Evolutionary conservation across 176 grass and related monocot species (phyloP), one percentile per base, ranked within the genome.

Genomic region (Puccinellia tenuiflora): DNA sequence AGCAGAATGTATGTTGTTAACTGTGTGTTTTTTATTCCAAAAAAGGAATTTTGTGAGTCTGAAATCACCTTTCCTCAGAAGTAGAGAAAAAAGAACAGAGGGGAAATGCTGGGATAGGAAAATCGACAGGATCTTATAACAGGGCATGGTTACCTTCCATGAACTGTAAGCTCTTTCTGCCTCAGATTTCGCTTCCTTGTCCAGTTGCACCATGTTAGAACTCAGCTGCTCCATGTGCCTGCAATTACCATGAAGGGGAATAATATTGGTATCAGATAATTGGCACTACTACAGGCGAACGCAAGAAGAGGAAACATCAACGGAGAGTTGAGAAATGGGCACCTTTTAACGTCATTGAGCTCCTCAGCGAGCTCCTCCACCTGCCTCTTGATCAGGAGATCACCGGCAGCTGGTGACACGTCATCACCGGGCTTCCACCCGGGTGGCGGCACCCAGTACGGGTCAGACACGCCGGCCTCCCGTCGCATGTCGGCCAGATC

Each of bases 391-490:
- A 92, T 56, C 77, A 81, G 83, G 22, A 91, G 40, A 65, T 90
- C 90, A 77, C 89, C 87, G 21, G 55, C 64, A 29, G 79, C 89
- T 0, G 61, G 54, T 33, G 93, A 91, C 38, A 85, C 68, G 33
- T 79, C 79, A 63, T 95, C 92, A n/a, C 93, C 91, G 0, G 68
- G 91, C 62, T 98, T 91, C 91, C 96, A 98, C 42, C 93, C 91
- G 0, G 85, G 87, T 1, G 91, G 96, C 31, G 96, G 96, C 76
- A 93, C 40, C 91, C 91, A 95, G 75, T 91, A 93, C 24, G 85
- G 81, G 74, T 96, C 91, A 53, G 79, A 80, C 48, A 96, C 91
- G 37, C 93, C 89, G 9, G 93, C 96, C 67, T 85, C 50, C n/a
- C 33, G 62, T 25, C 91, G 79, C 26, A 93, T 64, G 21, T 90